Evolutionary conservation across 2,329 filamentous ascomycete species (phyloP).

Genomic region (Endoconidiophora polonica): DNA sequence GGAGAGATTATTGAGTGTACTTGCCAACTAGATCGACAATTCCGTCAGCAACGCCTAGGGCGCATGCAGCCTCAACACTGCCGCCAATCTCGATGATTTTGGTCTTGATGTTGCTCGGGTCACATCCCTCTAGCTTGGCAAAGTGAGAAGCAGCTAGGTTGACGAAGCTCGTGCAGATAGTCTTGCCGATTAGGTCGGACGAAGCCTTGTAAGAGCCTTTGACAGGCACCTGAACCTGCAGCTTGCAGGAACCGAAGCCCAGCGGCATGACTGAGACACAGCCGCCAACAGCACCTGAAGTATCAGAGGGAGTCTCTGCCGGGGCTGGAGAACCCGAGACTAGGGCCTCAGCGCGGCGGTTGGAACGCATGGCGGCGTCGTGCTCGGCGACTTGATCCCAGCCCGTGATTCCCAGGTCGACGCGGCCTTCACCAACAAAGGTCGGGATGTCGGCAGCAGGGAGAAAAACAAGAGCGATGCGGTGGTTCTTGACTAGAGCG

Average conservation of each 20-base stretch:
- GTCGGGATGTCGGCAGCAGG: constrained; percentile 94
- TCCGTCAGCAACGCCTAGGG: constrained; percentile 85
- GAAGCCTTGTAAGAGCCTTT: constrained; percentile 57
- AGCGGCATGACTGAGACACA: constrained; percentile 83
- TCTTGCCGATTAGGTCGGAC: constrained; percentile 73
- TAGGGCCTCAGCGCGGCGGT: constrained; percentile 32
- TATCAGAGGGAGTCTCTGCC: constrained; percentile 13
- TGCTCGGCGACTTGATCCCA: constrained; percentile 86
- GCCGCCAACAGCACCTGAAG: constrained; percentile 32
- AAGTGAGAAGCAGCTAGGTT: constrained; percentile 74
- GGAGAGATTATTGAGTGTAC: constrained; percentile 21
- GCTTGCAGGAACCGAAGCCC: constrained; percentile 75
- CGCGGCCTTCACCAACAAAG: constrained; percentile 86
- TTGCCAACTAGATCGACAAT: constrained; percentile 93
- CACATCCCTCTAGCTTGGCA: constrained; percentile 47
- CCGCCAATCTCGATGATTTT: constrained; percentile 90
- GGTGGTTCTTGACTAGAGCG: constrained; percentile 90
- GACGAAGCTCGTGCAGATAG: constrained; percentile 91
- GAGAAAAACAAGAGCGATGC: constrained; percentile 89
- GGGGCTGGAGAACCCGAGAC: constrained; percentile 19
- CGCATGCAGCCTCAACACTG: constrained; percentile 93
- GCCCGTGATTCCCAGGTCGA: constrained; percentile 89
- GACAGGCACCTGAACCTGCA: constrained; percentile 92
- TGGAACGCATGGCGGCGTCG: constrained; percentile 43
- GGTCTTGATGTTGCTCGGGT: constrained; percentile 36